phyloP scores from a whole-genome alignment of 495 filamentous ascomycete genomes.

The Neohortaea acidophila region DNA sequence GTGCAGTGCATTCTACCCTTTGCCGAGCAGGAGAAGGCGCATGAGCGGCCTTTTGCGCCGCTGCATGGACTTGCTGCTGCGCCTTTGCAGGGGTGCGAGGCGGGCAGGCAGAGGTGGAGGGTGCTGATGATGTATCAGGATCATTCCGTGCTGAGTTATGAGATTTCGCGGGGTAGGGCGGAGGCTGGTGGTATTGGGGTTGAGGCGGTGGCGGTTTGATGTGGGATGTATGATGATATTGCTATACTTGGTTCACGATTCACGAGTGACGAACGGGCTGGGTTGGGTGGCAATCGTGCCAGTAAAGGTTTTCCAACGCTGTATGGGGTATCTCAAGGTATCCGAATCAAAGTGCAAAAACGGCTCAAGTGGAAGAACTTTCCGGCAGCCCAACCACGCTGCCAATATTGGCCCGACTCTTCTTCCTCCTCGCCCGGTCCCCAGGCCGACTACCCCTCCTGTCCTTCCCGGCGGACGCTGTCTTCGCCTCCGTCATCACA shows the following conservation, averaged over 20 bases:
- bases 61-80: conserved; percentile 42
- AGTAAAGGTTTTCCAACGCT: no score
- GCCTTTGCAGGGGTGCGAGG: conserved; percentile 43
- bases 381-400: no score
- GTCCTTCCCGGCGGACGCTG: no score
- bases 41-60: conserved; percentile 30
- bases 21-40: conserved; percentile 30
- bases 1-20: conserved; percentile 45
- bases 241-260: no score
- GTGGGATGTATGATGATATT: background rate
- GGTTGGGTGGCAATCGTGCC: no score
- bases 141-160: conserved; percentile 67
- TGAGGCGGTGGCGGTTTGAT: conserved; percentile 6
- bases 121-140: conserved; percentile 63
- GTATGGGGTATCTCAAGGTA: no score
- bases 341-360: no score
- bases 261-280: no score
- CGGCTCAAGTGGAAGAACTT: no score
- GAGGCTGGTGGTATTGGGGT: conserved; percentile 3
- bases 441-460: no score
- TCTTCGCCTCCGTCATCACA: conserved; percentile 11
- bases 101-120: conserved; percentile 39
- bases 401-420: no score
- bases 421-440: no score
- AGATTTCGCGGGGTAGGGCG: conserved; percentile 38